Evolutionary conservation across 1,284 basidiomycete genomes (phyloP), one percentile per base, ranked within the genome.

Genomic region (Puccinia horiana): DNA sequence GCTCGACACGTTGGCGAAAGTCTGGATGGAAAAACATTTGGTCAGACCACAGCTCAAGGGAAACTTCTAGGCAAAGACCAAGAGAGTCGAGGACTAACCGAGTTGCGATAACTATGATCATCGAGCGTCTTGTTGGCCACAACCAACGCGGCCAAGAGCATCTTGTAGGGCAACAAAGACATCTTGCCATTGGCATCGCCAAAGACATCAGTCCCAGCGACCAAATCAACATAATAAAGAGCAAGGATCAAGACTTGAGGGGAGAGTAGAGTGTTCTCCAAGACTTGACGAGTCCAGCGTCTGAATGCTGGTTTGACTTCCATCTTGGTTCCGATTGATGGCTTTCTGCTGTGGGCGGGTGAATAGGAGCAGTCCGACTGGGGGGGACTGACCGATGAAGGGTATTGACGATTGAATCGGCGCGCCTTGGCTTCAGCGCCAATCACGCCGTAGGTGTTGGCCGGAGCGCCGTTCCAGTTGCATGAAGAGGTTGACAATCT

Each of bases 101-200:
- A 73, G 52, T 81, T 81, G 32, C 70, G 70, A 32, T 81, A 81
- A 40, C 78, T 81, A 26, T 81, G 78, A 23, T 81, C 78, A 26
- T 81, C 78, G 37, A 81, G 49, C 5, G 78, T 81, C 42, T 81
- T 81, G 18, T 81, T 81, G 42, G 78, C 78, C 26, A 81, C 37
- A 5, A 74, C 69, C 49, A 81, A 73, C 9, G 69, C 47, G 32
- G 78, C 78, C 37, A 81, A 44, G 20, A 81, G 78, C 40, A 72
- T 73, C 69, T 73, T 72, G 69, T 81, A 81, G 23, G 78, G 78
- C 69, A 63, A 56, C 20, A 81, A 42, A 4, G 67, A 73, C 54
- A 58, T 61, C 54, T 81, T 81, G n/a, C 54, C 67, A 61, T 47
- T 81, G 20, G 23, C 6, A 40, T 79, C 77, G 11, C 77, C 77